Conservation (phyloP, 257 asterid genomes). For the Eustoma russellianum region DNA sequence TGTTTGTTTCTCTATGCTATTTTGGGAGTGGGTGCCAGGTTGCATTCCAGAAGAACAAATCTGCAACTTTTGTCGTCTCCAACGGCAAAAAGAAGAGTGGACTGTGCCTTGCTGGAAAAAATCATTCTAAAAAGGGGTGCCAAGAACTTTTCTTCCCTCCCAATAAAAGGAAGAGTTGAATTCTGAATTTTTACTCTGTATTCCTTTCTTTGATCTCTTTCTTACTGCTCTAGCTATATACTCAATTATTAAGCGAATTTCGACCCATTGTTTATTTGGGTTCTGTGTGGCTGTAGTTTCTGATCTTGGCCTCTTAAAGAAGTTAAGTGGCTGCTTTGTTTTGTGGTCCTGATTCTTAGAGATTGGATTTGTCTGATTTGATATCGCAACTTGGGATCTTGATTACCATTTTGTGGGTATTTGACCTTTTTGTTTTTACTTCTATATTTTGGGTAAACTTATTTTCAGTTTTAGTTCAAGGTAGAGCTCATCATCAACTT, state of each 20-base stretch:
- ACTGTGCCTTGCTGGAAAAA: conserved; percentile 1
- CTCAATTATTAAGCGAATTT: conserved; percentile 26
- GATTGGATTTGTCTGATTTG: conserved; percentile 37
- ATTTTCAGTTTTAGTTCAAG: too few species aligned
- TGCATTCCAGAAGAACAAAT: background rate
- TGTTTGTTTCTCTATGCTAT: too few species aligned
- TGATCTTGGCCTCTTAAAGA: conserved; percentile 4
- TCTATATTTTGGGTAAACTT: conserved; percentile 17
- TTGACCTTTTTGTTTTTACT: conserved; percentile 9
- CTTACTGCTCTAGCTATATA: conserved; percentile 28
- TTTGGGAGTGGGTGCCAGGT: background rate
- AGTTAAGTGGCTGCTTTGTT: conserved; percentile 26
- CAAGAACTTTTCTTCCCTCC: conserved; percentile 51
- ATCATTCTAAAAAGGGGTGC: conserved; percentile 7
- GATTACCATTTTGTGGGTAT: conserved; percentile 24
- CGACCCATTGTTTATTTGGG: conserved; percentile 26
- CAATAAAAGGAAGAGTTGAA: conserved; percentile 45
- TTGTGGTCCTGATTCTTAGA: conserved; percentile 14
- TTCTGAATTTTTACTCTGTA: conserved; percentile 30
- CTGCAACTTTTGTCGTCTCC: conserved; percentile 14
- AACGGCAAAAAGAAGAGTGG: background rate
- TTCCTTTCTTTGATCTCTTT: conserved; percentile 39
- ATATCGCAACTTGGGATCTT: conserved; percentile 54
- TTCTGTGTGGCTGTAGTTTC: conserved; percentile 10
- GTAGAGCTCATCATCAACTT: too few species aligned